Evolutionary conservation across 495 filamentous ascomycete species (phyloP), one percentile per base, ranked within the genome.

Genomic region (Penicillium daleae): DNA sequence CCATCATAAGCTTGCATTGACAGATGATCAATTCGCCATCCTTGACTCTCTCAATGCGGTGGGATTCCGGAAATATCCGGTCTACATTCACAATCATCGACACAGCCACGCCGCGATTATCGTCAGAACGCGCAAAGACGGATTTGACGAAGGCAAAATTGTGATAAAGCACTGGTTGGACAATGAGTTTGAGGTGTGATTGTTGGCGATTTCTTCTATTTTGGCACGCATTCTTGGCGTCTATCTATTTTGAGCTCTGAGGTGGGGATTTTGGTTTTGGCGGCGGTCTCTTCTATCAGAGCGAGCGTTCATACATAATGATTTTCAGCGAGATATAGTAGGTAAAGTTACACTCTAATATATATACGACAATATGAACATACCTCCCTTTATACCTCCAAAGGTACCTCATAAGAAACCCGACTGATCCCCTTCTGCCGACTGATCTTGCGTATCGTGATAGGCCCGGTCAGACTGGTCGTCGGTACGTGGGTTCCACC

Each of bases 31-130:
- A 73, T 94, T 96, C 71, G 77, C 79, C 22, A 97, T 97, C 78
- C 89, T 97, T 51, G 76, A 89, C 19, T 86, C 87, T 17, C 76
- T 99, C 62, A 89, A 97, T 68, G 71, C 78, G 10, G 79, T 96
- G 0, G 88, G 89, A 10, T 93, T 89, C 77, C 83, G 82, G 21
- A 97, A 95, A 74, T 94, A 90, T 74, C 88, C 86, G 0, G 91
- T 97, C 4, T 87, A 90, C 76, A 97, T 99, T 42, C 92, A 96
- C 51, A 88, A 92, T 3, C 83, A 84, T 44, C 71, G 80, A 32
- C 93, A 97, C 69, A 90, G 82, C 50, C 95, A 99, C 72, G 95
- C 94, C 0, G 94, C 94, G 1, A 96, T 99, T 56, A 90, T 99
- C 67, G 86, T 94, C 31, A 82, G 95, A 56, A 82, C 71, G 62